Base-by-base conservation (phyloP, 2,329 filamentous ascomycete species). In the Fusarium sulawesiense region DNA sequence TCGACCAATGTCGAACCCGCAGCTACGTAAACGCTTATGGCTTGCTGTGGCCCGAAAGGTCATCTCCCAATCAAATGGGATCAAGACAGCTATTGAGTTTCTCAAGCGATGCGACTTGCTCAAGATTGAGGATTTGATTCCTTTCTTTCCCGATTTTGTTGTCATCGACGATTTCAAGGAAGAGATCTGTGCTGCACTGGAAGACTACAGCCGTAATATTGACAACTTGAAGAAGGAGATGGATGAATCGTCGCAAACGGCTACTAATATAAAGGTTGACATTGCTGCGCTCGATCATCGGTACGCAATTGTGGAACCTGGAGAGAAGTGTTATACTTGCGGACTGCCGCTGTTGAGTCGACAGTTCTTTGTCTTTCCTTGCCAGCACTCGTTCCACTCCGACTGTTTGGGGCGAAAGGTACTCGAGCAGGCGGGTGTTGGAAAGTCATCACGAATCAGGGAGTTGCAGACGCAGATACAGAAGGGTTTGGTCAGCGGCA, bases 141-240 rank as follows among this genome's bases (percentile, higher is more conserved):
- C 96, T 0, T 98, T 99, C 84, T 99, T 99, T 82, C 96, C 96
- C 0, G 96, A 99, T 78, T 99, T 99, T 77, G 94, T 98, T 25
- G 92, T 98, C 54, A 98, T 99, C 67, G 96, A 99, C 78, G 96
- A 98, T 79, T 99, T 99, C 86, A 98, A 98, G 78, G 94, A 98
- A 69, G 96, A 99, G 78, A 98, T 99, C 40, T 99, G 96, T 81
- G 86, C 89, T 0, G 96, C 97, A 2, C 86, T 99, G 2, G 96
- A 99, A 80, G 93, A 97, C 69, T 99, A 99, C 82, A 92, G 90
- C 48, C 91, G 93, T 40, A 93, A 93, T 72, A 99, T 99, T 72
- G 96, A 98, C 76, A 85, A 85, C 3, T 83, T 99, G 41, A 94
- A 94, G 76, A 89, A 91, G 70, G 95, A 98, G 79, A 99, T 99